These are phyloP conservation scores for Xylariaceae sp. DNA, from an alignment of 2,329 filamentous ascomycete species.

Conservation along the genomic window DNA sequence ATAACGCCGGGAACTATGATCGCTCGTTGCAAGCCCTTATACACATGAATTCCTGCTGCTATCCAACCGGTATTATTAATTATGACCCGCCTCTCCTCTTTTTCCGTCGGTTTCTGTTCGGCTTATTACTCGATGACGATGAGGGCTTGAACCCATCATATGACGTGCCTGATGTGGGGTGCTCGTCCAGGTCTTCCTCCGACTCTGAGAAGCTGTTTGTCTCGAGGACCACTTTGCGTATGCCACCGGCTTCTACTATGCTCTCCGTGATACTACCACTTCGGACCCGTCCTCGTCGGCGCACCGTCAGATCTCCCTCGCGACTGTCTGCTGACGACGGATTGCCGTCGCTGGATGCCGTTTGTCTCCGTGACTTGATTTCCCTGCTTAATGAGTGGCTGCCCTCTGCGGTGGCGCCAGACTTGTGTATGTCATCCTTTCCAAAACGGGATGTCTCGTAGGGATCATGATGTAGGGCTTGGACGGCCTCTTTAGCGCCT, in stretches of 20 bases:
- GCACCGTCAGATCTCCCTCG: constrained; percentile 17
- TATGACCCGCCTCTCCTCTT: constrained; percentile 34
- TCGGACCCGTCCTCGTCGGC: constrained; percentile 45
- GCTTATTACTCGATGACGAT: constrained; percentile 10
- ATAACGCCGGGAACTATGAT: background rate
- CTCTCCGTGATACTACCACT: constrained; percentile 74
- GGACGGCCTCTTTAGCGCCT: constrained; percentile 60
- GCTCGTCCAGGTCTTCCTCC: constrained; percentile 15
- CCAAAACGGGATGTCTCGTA: constrained; percentile 35
- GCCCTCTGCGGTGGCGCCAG: constrained; percentile 10
- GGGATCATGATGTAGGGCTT: constrained; percentile 53
- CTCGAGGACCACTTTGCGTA: constrained; percentile 69
- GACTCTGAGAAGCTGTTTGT: constrained; percentile 50
- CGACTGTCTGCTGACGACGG: constrained; percentile 22
- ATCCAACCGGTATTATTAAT: constrained; percentile 10
- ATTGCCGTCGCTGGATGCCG: constrained; percentile 18
- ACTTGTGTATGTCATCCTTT: constrained; percentile 21
- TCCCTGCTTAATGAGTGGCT: constrained; percentile 16
- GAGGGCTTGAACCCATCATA: constrained; percentile 17
- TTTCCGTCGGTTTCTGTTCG: constrained; percentile 17
- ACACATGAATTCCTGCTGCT: background rate
- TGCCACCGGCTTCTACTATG: constrained; percentile 63
- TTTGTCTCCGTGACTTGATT: constrained; percentile 17
- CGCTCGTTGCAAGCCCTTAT: background rate
- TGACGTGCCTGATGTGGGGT: constrained; percentile 1